Percentiles rank a stretch among this genome's conserved stretches.
phyloP scores from a whole-genome alignment of 257 asterid species.

The Solanum tarijense region DNA sequence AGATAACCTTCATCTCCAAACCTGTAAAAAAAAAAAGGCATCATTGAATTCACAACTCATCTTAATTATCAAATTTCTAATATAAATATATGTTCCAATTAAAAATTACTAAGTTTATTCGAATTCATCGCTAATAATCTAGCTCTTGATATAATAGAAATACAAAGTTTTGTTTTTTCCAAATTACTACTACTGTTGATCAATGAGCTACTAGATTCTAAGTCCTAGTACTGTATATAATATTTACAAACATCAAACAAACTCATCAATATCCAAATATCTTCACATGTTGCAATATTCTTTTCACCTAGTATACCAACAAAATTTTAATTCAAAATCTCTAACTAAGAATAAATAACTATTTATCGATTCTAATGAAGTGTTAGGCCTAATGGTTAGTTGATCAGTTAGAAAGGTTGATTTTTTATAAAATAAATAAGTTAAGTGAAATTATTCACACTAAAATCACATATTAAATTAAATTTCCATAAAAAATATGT shows the following conservation, averaged over 20 bases:
- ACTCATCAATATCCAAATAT: neutral
- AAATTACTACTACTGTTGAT: neutral
- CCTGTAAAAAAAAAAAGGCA: too few relatives aligned
- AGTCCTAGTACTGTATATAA: neutral
- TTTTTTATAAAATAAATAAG: neutral
- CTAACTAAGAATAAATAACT: too few relatives aligned
- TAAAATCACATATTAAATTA: neutral
- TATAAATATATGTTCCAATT: too few relatives aligned
- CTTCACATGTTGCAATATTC: too few relatives aligned
- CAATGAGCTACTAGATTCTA: neutral
- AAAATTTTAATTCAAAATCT: too few relatives aligned
- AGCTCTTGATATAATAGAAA: neutral
- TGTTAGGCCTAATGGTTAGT: neutral
- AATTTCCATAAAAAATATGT: too few relatives aligned
- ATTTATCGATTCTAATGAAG: neutral
- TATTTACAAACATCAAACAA: neutral
- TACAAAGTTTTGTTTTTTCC: neutral
- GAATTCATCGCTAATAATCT: too few relatives aligned
- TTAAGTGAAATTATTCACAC: neutral
- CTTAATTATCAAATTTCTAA: too few relatives aligned
- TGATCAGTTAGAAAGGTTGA: neutral
- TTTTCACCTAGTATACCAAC: too few relatives aligned
- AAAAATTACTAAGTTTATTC: too few relatives aligned
- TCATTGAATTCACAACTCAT: too few relatives aligned
- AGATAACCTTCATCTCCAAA: too few relatives aligned